Conservation (phyloP, 2,329 filamentous ascomycete species). For the Beauveria pseudobassiana region DNA sequence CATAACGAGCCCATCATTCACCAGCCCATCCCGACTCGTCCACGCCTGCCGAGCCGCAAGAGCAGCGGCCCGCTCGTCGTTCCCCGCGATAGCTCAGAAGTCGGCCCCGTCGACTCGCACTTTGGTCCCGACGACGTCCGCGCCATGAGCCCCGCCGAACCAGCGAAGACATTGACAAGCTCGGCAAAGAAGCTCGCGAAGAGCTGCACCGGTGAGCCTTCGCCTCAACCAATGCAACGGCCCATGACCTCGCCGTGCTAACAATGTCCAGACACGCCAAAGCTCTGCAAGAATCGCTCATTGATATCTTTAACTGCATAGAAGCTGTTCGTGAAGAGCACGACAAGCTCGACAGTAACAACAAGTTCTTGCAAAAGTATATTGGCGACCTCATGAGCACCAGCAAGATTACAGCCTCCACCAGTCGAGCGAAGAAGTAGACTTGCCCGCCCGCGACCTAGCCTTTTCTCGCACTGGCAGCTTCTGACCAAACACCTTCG, state of each 20-base stretch:
- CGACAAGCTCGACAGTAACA: slow-evolving; percentile 93
- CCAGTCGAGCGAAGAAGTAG: slow-evolving; percentile 48
- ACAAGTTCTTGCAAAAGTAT: slow-evolving; percentile 96
- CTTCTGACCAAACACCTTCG: no score
- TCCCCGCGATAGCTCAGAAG: slow-evolving; percentile 64
- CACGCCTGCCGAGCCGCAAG: slow-evolving; percentile 64
- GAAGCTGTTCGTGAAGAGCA: slow-evolving; percentile 92
- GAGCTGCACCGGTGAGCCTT: slow-evolving; percentile 48
- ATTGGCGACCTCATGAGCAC: slow-evolving; percentile 92
- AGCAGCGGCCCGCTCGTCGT: slow-evolving; percentile 79
- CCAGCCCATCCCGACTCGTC: slow-evolving; percentile 49
- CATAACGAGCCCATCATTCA: slow-evolving; percentile 35
- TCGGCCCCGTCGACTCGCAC: slow-evolving; percentile 65
- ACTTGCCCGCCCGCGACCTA: neutral
- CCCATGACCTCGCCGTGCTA: neutral
- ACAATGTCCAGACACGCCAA: slow-evolving; percentile 67
- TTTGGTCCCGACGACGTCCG: slow-evolving; percentile 83
- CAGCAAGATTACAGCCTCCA: slow-evolving; percentile 60
- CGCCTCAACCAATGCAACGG: slow-evolving; percentile 5
- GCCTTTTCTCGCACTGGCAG: neutral
- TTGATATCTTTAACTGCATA: slow-evolving; percentile 86
- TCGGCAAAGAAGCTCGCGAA: slow-evolving; percentile 73
- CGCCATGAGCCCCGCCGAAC: slow-evolving; percentile 88
- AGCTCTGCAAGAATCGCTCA: slow-evolving; percentile 77
- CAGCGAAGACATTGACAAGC: slow-evolving; percentile 80